A percentile compares a stretch with the other conserved stretches of the same genome.
Conservation (phyloP, 106 monocot genomes). For the Dendrobium catenatum region DNA sequence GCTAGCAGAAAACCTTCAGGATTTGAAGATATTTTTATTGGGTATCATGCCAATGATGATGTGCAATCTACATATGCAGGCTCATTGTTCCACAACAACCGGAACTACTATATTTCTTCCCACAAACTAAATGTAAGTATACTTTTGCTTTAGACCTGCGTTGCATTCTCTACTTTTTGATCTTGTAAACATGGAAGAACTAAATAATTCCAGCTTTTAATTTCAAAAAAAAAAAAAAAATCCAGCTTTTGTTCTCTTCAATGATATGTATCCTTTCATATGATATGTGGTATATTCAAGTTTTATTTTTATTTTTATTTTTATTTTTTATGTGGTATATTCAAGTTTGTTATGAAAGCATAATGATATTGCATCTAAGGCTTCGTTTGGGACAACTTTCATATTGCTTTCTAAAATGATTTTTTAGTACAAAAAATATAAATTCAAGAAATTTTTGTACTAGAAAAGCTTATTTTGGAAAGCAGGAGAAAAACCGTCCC, state of each 20-base stretch:
- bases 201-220: too few relatives aligned
- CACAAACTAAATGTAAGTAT: slow-evolving; percentile 64
- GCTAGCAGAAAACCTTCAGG: slow-evolving; percentile 63
- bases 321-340: not conserved
- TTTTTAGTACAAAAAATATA: too few relatives aligned
- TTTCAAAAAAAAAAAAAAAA: too few relatives aligned
- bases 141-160: not conserved
- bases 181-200: not conserved
- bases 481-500: too few relatives aligned
- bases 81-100: slow-evolving; percentile 58
- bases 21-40: slow-evolving; percentile 80
- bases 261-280: not conserved
- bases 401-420: too few relatives aligned
- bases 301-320: too few relatives aligned
- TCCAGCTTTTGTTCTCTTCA: not conserved
- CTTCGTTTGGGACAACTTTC: too few relatives aligned
- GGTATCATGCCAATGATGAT: slow-evolving; percentile 84
- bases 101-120: slow-evolving; percentile 64
- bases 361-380: too few relatives aligned
- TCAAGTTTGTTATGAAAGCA: not conserved
- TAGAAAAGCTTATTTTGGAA: too few relatives aligned
- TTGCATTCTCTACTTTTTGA: not conserved
- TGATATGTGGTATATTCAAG: not conserved
- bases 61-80: slow-evolving; percentile 89
- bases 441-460: too few relatives aligned